Evolutionary conservation across 208 protist species (phyloP), one percentile per base, ranked within the genome.

Genomic region (Leptomonas seymouri): DNA sequence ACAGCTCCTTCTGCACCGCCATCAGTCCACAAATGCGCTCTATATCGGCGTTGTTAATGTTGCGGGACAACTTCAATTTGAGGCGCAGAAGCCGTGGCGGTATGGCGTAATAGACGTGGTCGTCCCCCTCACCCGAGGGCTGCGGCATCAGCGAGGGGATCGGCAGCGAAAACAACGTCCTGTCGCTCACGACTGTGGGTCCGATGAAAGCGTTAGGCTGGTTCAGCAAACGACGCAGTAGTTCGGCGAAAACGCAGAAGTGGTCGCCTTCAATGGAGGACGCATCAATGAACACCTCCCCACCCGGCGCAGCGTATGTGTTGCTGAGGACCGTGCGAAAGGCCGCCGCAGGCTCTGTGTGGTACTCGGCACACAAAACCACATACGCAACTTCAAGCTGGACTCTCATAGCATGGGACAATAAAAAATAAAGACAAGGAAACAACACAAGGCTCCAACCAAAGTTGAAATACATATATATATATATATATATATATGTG

Each of bases 241-340:
- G 61, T 14, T 81, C 71, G 14, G 27, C 54, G 15, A 81, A 73
- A 1, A 81, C 65, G 58, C 51, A 69, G 58, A 81, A 77, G 45
- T 69, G 59, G 34, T 78, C 71, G 42, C 69, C 69, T n/a, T 70
- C 55, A 39, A 69, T 36, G 20, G 63, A 57, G 21, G 57, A 77
- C 12, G 60, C 76, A 20, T 81, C 76, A 23, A 81, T 61, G 55
- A 73, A 78, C 0, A 76, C 71, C 41, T 77, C 69, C 11, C 76
- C 76, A 16, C 62, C 65, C 1, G 58, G 45, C 0, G 46, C 42
- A 15, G 64, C 63, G 46, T 62, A 68, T 6, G 73, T 69, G 65
- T 63, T 68, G 41, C 44, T 3, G 18, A 81, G 71, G 25, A 30
- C 58, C 18, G 25, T 44, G 14, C 31, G 55, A 20, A 81, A 72